Evolutionary conservation across 371 early-diverging fungal species (phyloP).

Genomic region (Chytridium lagenaria): DNA sequence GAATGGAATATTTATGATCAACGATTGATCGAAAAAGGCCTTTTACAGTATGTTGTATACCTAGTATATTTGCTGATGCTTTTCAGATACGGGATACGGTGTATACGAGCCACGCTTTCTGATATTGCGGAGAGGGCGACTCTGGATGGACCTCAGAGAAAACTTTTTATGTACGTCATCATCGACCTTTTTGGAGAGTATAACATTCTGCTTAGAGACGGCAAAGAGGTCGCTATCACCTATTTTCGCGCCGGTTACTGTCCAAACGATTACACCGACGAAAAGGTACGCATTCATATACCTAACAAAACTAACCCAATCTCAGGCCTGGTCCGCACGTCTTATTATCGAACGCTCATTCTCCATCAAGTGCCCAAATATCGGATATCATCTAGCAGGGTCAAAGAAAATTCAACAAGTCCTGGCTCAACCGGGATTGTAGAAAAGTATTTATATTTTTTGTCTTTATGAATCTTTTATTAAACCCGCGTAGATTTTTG

Average conservation of each 20-base stretch:
- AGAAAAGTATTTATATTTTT: slow-evolving; percentile 63
- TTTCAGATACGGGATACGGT: slow-evolving; percentile 70
- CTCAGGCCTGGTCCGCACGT: slow-evolving; percentile 88
- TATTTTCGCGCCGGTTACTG: slow-evolving; percentile 94
- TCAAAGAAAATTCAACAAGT: slow-evolving; percentile 97
- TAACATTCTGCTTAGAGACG: slow-evolving; percentile 63
- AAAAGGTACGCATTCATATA: slow-evolving; percentile 51
- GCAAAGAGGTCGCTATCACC: slow-evolving; percentile 81
- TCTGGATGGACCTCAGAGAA: slow-evolving; percentile 63
- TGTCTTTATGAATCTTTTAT: slow-evolving; percentile 33
- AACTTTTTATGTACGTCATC: slow-evolving; percentile 68
- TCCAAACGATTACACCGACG: slow-evolving; percentile 84
- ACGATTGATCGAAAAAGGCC: slow-evolving; percentile 83
- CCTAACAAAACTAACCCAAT: neutral
- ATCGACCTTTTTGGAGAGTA: too few relatives aligned
- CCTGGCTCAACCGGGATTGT: slow-evolving; percentile 79
- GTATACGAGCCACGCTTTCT: slow-evolving; percentile 70
- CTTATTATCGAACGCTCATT: slow-evolving; percentile 80
- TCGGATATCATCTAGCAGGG: slow-evolving; percentile 93
- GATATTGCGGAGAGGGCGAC: slow-evolving; percentile 67
- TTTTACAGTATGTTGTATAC: slow-evolving; percentile 74
- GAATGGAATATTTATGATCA: slow-evolving; percentile 96
- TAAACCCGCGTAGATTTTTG: too few relatives aligned
- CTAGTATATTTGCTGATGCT: too few relatives aligned
- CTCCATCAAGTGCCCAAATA: slow-evolving; percentile 88